A percentile compares a stretch with the other conserved stretches of the same genome.
Evolutionary conservation across 116 monocot species (phyloP).

Genomic region (Phalaenopsis hybrid): DNA sequence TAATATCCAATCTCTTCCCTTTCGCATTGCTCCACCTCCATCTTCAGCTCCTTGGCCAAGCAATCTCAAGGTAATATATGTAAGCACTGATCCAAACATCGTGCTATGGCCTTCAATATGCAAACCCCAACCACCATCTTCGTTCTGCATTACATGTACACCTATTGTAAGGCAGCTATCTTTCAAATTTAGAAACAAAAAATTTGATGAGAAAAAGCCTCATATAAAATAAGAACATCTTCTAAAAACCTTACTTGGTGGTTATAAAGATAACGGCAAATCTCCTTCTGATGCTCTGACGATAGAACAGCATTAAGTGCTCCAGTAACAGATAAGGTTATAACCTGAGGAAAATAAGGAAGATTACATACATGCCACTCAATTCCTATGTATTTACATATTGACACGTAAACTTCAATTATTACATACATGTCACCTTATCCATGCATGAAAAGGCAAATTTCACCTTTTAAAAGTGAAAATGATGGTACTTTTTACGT

Average conservation of each 20-base stretch:
- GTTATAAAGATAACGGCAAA: conserved; percentile 62
- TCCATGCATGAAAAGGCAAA: too few relatives aligned
- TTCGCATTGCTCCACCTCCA: conserved; percentile 81
- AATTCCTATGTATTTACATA: too few relatives aligned
- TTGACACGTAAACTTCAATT: too few relatives aligned
- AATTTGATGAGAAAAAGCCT: neutral
- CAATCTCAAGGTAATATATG: conserved; percentile 76
- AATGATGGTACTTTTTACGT: too few relatives aligned
- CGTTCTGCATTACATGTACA: conserved; percentile 46
- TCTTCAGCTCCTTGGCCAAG: conserved; percentile 69
- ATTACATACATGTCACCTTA: too few relatives aligned
- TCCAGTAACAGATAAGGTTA: conserved; percentile 42
- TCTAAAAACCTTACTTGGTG: conserved; percentile 41
- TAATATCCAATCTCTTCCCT: conserved; percentile 76
- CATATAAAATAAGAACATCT: conserved; percentile 3
- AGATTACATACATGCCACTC: too few relatives aligned
- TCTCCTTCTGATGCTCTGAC: conserved; percentile 44
- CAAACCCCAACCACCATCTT: conserved; percentile 97
- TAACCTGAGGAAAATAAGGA: conserved; percentile 28
- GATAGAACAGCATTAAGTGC: conserved; percentile 45
- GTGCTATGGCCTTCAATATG: conserved; percentile 90
- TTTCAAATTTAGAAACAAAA: neutral
- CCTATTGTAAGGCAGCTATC: neutral
- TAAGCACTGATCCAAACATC: conserved; percentile 81
- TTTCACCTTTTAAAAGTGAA: too few relatives aligned